These are phyloP conservation scores for Suhomyces anneliseae DNA, from an alignment of 1,139 yeast species.

Conservation along the genomic window DNA sequence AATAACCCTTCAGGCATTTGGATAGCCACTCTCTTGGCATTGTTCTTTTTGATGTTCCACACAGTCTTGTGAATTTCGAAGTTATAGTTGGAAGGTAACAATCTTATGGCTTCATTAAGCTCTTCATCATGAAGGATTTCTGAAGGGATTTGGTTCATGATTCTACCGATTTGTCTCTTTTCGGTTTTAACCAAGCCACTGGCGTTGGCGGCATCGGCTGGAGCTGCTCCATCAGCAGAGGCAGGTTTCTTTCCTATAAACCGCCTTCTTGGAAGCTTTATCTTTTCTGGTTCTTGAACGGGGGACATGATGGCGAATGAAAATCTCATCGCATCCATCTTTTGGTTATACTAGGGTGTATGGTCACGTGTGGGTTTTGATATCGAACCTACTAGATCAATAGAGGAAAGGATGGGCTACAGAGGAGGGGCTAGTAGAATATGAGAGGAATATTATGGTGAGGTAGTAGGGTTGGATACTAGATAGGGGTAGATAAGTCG, in stretches of 20 bases:
- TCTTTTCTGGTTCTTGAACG: constrained; percentile 7
- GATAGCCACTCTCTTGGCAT: constrained; percentile 76
- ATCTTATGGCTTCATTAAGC: constrained; percentile 73
- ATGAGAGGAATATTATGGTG: too few relatives aligned
- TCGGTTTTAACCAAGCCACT: constrained; percentile 22
- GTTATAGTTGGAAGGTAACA: constrained; percentile 87
- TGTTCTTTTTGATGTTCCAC: constrained; percentile 79
- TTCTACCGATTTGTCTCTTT: constrained; percentile 49
- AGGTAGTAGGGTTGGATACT: too few relatives aligned
- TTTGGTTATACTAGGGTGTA: neutral
- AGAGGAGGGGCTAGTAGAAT: too few relatives aligned
- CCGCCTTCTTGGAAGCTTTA: constrained; percentile 24
- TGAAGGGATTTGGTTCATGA: constrained; percentile 86
- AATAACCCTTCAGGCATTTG: constrained; percentile 98
- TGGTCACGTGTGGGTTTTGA: neutral
- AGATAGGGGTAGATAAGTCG: too few relatives aligned
- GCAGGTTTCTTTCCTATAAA: constrained; percentile 34
- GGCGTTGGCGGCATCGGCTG: constrained; percentile 9
- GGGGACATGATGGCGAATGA: constrained; percentile 2
- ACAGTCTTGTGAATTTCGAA: constrained; percentile 95
- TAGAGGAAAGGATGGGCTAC: too few relatives aligned
- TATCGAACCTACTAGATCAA: too few relatives aligned
- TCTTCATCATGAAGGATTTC: constrained; percentile 80
- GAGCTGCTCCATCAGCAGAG: neutral
- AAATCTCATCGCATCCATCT: neutral